phyloP scores from a whole-genome alignment of 1,139 yeast genomes.

The Cylindricascospora bacillispora region DNA sequence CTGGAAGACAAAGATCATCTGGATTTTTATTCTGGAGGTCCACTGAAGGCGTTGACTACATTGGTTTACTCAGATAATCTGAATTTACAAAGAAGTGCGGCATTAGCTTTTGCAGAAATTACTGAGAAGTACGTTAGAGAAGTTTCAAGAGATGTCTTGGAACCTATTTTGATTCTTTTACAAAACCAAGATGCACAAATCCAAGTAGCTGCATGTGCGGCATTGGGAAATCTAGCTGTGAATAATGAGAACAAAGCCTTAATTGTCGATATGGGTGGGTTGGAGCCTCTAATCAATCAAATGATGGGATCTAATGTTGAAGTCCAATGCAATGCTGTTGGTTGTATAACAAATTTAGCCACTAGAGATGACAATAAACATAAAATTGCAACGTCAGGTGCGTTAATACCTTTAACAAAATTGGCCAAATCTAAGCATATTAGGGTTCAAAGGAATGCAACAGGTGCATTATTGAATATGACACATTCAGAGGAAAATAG shows the following conservation, averaged over 20 bases:
- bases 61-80: constrained; percentile 89
- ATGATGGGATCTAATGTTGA: constrained; percentile 96
- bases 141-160: constrained; percentile 81
- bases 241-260: constrained; percentile 86
- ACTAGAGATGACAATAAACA: constrained; percentile 97
- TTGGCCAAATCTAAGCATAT: constrained; percentile 89
- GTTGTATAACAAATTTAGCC: constrained; percentile 94
- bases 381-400: constrained; percentile 95
- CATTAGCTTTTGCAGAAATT: constrained; percentile 95
- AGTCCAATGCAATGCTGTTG: constrained; percentile 98
- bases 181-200: constrained; percentile 88
- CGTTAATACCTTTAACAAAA: constrained; percentile 83
- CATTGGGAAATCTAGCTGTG: constrained; percentile 92
- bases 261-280: constrained; percentile 96
- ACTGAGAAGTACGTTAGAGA: constrained; percentile 92
- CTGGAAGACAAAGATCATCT: constrained; percentile 56
- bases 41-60: constrained; percentile 78
- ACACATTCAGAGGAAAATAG: constrained; percentile 96
- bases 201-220: constrained; percentile 98
- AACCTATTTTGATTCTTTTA: constrained; percentile 77
- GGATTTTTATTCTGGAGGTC: constrained; percentile 87
- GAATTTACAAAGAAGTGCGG: constrained; percentile 94
- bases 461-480: constrained; percentile 96
- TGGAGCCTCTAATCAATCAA: constrained; percentile 90
- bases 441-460: constrained; percentile 95